These are phyloP conservation scores for Pichia kluyveri DNA, from an alignment of 805 yeast species.

Conservation along the genomic window DNA sequence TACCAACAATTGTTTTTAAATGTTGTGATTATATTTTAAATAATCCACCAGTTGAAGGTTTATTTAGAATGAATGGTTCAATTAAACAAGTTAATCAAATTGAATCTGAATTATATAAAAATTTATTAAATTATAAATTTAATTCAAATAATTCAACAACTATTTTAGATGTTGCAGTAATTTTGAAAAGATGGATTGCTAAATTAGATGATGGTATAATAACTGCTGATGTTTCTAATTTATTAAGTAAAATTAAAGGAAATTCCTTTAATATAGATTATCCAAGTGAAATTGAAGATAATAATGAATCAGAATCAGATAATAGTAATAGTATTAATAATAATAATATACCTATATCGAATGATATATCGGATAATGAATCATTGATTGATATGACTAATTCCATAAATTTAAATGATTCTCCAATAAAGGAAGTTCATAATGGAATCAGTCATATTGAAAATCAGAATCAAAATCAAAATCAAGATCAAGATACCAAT, in stretches of 20 bases:
- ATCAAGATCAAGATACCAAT: too few species aligned
- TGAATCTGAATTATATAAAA: constrained; percentile 19
- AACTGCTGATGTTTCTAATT: constrained; percentile 15
- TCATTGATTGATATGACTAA: constrained; percentile 2
- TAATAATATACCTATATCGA: too few species aligned
- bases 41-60: constrained; percentile 24
- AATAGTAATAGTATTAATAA: background rate
- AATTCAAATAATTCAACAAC: constrained; percentile 15
- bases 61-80: constrained; percentile 30
- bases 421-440: background rate
- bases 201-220: constrained; percentile 24
- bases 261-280: background rate
- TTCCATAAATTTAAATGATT: background rate
- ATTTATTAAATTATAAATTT: constrained; percentile 12
- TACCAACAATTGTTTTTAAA: constrained; percentile 25
- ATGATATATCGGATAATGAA: background rate
- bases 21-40: constrained; percentile 23
- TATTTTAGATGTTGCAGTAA: constrained; percentile 29
- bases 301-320: background rate
- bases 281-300: constrained; percentile 6
- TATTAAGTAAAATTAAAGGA: background rate
- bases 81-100: constrained; percentile 24
- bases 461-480: too few species aligned
- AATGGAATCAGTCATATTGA: background rate
- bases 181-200: constrained; percentile 28